phyloP scores from a whole-genome alignment of 768 basidiomycete species.

The Floccularia luteovirens region DNA sequence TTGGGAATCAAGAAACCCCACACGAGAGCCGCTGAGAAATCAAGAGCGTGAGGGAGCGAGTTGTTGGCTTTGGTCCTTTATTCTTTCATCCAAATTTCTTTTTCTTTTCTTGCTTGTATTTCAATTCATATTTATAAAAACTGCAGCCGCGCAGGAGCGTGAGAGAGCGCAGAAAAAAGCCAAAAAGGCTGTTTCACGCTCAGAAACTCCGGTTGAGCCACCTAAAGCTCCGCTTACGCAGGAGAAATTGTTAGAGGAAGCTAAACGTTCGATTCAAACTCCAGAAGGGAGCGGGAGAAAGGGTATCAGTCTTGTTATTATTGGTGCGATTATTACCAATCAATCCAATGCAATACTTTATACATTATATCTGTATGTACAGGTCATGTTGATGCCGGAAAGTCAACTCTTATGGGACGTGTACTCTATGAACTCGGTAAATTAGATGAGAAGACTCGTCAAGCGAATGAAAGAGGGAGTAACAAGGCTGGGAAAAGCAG shows the following conservation, averaged over 20 bases:
- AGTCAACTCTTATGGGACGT: constrained; percentile 96
- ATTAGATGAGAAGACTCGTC: constrained; percentile 77
- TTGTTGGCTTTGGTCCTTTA: constrained; percentile 1
- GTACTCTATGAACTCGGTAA: constrained; percentile 87
- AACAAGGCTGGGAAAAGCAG: constrained; percentile 87
- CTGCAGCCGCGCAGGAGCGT: constrained; percentile 69
- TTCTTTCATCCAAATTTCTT: constrained; percentile 4
- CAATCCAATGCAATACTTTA: not conserved
- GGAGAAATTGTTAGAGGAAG: constrained; percentile 84
- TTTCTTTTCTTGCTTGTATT: constrained; percentile 11
- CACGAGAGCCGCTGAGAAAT: no score
- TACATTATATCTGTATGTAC: not conserved
- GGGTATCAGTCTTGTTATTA: constrained; percentile 80
- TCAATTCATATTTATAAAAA: constrained; percentile 9
- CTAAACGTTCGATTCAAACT: constrained; percentile 39
- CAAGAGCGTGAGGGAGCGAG: no score
- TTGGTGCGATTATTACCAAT: constrained; percentile 47
- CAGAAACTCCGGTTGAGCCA: constrained; percentile 35
- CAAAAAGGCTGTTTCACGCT: constrained; percentile 31
- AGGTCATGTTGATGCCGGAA: constrained; percentile 99
- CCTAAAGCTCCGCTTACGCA: constrained; percentile 64
- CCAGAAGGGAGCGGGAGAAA: constrained; percentile 50
- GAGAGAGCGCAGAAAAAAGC: constrained; percentile 62
- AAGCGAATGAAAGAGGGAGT: constrained; percentile 85
- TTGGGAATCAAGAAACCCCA: constrained; percentile 31